Evolutionary conservation across 2,329 filamentous ascomycete genomes (phyloP).

Genomic region (Huntiella savannae): DNA sequence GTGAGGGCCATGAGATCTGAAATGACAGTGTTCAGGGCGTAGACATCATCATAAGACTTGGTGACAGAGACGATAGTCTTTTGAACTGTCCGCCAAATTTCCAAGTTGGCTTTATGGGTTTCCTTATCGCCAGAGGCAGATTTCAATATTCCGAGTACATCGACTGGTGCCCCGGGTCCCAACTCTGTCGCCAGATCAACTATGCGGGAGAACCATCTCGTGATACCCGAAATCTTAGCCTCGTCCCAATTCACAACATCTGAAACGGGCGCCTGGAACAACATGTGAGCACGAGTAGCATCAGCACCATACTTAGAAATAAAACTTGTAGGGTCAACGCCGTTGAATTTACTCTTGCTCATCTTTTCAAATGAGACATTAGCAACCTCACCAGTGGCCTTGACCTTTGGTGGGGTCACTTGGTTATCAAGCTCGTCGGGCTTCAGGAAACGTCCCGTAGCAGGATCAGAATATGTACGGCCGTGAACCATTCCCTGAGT

Average conservation of each 20-base stretch:
- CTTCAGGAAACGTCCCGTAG: slow-evolving; percentile 56
- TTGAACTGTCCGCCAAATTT: slow-evolving; percentile 48
- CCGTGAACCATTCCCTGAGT: slow-evolving; percentile 91
- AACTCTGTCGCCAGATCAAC: slow-evolving; percentile 32
- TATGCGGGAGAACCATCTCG: slow-evolving; percentile 58
- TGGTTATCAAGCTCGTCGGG: slow-evolving; percentile 52
- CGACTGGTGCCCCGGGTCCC: background rate
- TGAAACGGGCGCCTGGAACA: slow-evolving; percentile 71
- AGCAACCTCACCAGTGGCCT: slow-evolving; percentile 36
- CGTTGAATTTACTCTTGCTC: slow-evolving; percentile 90
- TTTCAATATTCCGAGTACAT: background rate
- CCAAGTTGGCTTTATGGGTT: slow-evolving; percentile 20
- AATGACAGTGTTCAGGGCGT: slow-evolving; percentile 64
- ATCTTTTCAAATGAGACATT: slow-evolving; percentile 68
- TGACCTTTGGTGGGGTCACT: slow-evolving; percentile 38
- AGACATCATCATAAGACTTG: slow-evolving; percentile 48
- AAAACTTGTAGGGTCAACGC: slow-evolving; percentile 59
- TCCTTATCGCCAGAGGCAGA: background rate
- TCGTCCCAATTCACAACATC: slow-evolving; percentile 83
- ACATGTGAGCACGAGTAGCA: slow-evolving; percentile 65
- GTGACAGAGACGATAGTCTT: slow-evolving; percentile 48
- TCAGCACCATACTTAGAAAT: slow-evolving; percentile 65
- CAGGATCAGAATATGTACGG: slow-evolving; percentile 58
- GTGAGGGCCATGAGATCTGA: slow-evolving; percentile 70
- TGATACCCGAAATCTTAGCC: slow-evolving; percentile 59